A percentile compares a stretch with the other conserved stretches of the same genome.
These are phyloP conservation scores for Jasminum sambac DNA, from an alignment of 257 asterid species.

Conservation along the genomic window DNA sequence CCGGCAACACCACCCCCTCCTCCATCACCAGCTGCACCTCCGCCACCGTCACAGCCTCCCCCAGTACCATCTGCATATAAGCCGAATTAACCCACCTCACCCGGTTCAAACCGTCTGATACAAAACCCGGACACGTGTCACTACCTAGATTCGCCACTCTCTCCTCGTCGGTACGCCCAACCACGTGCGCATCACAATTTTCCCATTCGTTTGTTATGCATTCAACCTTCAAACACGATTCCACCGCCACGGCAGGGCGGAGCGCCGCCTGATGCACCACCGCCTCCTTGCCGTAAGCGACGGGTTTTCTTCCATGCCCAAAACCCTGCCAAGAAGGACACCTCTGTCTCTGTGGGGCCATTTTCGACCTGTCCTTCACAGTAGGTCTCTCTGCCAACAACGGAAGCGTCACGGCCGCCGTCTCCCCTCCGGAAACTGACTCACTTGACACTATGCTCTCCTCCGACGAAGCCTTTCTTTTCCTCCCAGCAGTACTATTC, in stretches of 20 bases:
- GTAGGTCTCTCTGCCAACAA: conserved; percentile 43
- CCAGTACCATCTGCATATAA: conserved; percentile 43
- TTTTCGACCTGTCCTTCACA: conserved; percentile 3
- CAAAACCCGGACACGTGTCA: conserved; percentile 75
- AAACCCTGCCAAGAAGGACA: conserved; percentile 51
- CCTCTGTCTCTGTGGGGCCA: neutral
- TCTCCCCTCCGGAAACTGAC: conserved; percentile 30
- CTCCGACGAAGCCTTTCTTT: conserved; percentile 30
- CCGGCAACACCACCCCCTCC: conserved; percentile 44
- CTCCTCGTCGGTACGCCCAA: conserved; percentile 54
- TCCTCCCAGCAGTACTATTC: conserved; percentile 21
- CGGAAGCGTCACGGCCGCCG: conserved; percentile 41
- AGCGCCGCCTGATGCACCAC: conserved; percentile 14
- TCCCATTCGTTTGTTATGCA: conserved; percentile 52
- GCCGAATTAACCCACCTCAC: conserved; percentile 67
- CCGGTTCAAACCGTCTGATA: conserved; percentile 50
- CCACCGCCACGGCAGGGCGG: conserved; percentile 27
- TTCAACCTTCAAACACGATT: conserved; percentile 54
- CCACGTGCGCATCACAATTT: conserved; percentile 13
- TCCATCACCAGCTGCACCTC: conserved; percentile 50
- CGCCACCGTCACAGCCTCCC: conserved; percentile 16
- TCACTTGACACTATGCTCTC: conserved; percentile 38
- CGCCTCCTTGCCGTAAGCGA: conserved; percentile 7
- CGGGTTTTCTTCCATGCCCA: conserved; percentile 21
- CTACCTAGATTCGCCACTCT: conserved; percentile 41